Evolutionary conservation across 1,139 yeast genomes (phyloP).

Genomic region (Debaryomyces coudertii): DNA sequence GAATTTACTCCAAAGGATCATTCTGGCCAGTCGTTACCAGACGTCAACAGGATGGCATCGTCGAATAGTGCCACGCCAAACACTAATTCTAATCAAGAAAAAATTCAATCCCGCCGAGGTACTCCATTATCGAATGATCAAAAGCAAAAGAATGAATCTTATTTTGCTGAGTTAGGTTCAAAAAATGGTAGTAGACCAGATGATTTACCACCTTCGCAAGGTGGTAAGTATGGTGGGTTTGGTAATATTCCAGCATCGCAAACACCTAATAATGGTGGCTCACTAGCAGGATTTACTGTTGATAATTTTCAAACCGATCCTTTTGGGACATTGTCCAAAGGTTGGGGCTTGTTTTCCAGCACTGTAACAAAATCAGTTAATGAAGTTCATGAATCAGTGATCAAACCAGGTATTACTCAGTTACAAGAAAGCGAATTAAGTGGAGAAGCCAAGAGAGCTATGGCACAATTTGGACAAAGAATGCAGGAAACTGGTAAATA

Average conservation of each 20-base stretch:
- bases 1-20: constrained; percentile 72
- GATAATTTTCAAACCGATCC: constrained; percentile 87
- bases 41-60: background rate
- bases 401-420: constrained; percentile 84
- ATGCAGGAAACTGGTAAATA: constrained; percentile 87
- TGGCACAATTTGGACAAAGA: constrained; percentile 93
- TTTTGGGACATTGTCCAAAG: constrained; percentile 81
- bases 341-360: constrained; percentile 91
- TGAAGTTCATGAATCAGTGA: constrained; percentile 85
- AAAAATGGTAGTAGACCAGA: constrained; percentile 75
- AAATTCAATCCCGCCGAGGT: constrained; percentile 46
- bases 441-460: constrained; percentile 82
- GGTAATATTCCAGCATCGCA: constrained; percentile 69
- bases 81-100: constrained; percentile 20
- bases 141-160: constrained; percentile 72
- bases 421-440: constrained; percentile 81
- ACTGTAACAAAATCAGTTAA: constrained; percentile 80
- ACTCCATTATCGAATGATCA: constrained; percentile 43
- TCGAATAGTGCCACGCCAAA: constrained; percentile 17
- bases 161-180: constrained; percentile 78
- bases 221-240: constrained; percentile 90
- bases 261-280: constrained; percentile 27
- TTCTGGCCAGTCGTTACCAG: constrained; percentile 51
- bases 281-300: constrained; percentile 60
- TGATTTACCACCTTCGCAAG: constrained; percentile 86